Evolutionary conservation across 257 asterid species (phyloP), one percentile per base, ranked within the genome.

Genomic region (Solanum okadae): DNA sequence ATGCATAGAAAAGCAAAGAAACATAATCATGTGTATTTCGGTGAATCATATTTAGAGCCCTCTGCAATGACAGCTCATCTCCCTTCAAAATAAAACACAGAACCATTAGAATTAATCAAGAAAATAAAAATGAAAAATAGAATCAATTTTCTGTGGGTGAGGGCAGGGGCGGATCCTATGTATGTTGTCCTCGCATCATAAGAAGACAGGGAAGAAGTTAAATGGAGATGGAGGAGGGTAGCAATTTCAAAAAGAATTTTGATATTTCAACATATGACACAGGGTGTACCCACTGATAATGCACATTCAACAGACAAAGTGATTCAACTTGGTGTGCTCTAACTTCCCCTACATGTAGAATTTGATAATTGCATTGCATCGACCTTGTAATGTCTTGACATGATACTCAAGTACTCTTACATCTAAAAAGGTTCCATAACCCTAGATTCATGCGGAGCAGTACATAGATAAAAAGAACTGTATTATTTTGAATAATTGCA

Each of bases 1-100:
- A 93, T 34, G 99, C 96, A 91, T 96, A 96, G 95, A 96, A 97
- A 90, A 97, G 94, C 81, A 97, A 88, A 88, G 98, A 94, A 88
- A 93, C 96, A 87, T 95, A 96, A 81, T 94, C 94, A 52, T 92
- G 92, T 82, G 90, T 93, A 85, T 92, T 94, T 87, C 91, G 93
- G 92, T 97, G 95, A 89, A 94, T 95, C 90, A 92, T 90, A 90
- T 88, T 89, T 90, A 95, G 86, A 72, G 98, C 98, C 94, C 93
- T 96, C 91, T 92, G 98, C 95, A 97, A 77, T 49, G 96, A 86
- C 22, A 87, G 92, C 89, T 97, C 99, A 91, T 93, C 93, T 83
- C 98, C 99, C 99, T 97, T 91, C 93, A 95, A 70, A 89, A 77
- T 78, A 86, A 72, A 90, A 87, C 11, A 16, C 44, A 59, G 29